Base-by-base conservation (phyloP, 257 asterid species). In the Mitragyna speciosa region DNA sequence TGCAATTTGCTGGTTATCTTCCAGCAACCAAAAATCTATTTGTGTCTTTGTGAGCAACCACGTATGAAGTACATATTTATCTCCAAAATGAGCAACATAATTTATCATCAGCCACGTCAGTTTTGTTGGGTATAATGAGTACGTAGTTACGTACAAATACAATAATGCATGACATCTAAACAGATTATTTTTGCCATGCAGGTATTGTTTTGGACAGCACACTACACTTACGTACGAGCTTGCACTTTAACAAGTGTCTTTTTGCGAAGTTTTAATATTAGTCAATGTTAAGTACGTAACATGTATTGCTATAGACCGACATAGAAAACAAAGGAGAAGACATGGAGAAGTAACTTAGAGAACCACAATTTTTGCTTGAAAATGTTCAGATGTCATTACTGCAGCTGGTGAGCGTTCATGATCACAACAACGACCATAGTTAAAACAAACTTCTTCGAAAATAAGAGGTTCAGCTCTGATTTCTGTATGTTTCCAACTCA, bases 1-100 rank as follows among this genome's bases (percentile, higher is more conserved):
- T 84, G 88, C 78, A 5, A 72, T 83, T 70, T 72, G 82, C 90
- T 74, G 70, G 82, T 45, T 79, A 79, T 72, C 33, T 79, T 82
- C 81, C 85, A 85, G 82, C 80, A 51, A 83, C 63, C 63, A 28
- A 81, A 48, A 5, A 63, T 36, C 41, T 49, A 76, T 66, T 81
- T 65, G 11, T 31, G 49, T 56, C 76, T 70, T 83, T 66, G 7
- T 52, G 68, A 81, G 72, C 82, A 82, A 56, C 85, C 90, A 82
- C 91, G 87, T 86, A 72, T 72, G 56, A 9, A 49, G 16, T 20
- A 0, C 6, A 30, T 54, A 31, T 5, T 43, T 70, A 20, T 58
- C 47, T 45, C 65, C 61, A 31, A 65, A 0, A 45, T 76, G 20
- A 72, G 30, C 51, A 64, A 19, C 39, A 51, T 17, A 26, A 67